Evolutionary conservation across 495 filamentous ascomycete genomes (phyloP), one percentile per base, ranked within the genome.

Genomic region (Xylaria palmicola): DNA sequence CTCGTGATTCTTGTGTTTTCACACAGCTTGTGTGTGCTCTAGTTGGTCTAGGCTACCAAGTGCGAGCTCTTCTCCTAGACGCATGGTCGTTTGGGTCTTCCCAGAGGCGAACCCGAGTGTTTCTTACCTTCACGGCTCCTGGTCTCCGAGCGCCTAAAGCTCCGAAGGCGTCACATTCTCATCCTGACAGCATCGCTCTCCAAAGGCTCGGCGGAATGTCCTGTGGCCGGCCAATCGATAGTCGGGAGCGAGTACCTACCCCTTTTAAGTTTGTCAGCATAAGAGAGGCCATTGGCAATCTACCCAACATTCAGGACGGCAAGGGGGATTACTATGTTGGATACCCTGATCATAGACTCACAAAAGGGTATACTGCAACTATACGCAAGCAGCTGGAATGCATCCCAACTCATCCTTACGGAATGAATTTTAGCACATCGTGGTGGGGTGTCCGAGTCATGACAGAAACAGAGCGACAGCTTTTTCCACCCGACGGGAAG

Each of bases 31-130:
- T 91, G 10, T 88, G 86, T 60, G 79, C 84, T 6, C 71, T 93
- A 4, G 86, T 92, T 1, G 88, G 83, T 8, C 72, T 93, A 68
- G 88, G 89, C 1, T 93, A 92, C 61, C 89, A 93, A 65, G 75
- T 83, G 0, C 80, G 87, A 58, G 72, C 86, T 10, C 85, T 85
- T 52, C 68, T 83, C 9, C 69, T 87, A 6, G 88, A 92, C 67
- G 81, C 88, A 0, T 91, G 86, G 86, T 86, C 80, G 2, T 83
- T 80, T 64, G 87, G 88, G 15, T 80, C 82, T 13, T 72, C 84
- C 0, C 89, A 92, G 70, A 70, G 65, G 32, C 78, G 90, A 15
- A 83, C 75, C 13, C 78, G 90, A 15, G 67, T 92, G 0, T 90
- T 92, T 64, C 77, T 92, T 8, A 76, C 75, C 30, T 83, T 89